Conservation (phyloP, 2,329 filamentous ascomycete species). For the Thyridium curvatum region DNA sequence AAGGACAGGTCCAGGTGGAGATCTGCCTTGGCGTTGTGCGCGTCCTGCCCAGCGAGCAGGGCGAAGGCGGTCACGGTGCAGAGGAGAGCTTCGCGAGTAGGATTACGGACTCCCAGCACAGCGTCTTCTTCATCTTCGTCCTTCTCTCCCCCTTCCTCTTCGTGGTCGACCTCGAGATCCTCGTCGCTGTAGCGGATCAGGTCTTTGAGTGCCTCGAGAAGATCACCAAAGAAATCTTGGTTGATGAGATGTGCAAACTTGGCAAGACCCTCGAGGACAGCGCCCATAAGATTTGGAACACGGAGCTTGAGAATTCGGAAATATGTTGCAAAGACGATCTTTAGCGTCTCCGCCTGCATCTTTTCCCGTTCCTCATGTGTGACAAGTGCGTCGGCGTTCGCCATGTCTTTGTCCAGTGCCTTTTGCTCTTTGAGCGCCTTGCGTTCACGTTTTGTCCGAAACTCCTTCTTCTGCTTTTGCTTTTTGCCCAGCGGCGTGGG, state of each 20-base stretch:
- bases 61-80: slow-evolving; percentile 96
- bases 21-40: slow-evolving; percentile 71
- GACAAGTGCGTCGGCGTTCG: slow-evolving; percentile 82
- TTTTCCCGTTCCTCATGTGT: slow-evolving; percentile 87
- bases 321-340: slow-evolving; percentile 91
- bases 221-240: slow-evolving; percentile 96
- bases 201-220: slow-evolving; percentile 90
- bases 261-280: slow-evolving; percentile 87
- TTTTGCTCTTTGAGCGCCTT: slow-evolving; percentile 84
- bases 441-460: slow-evolving; percentile 80
- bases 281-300: slow-evolving; percentile 84
- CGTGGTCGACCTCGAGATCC: slow-evolving; percentile 35
- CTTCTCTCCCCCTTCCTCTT: slow-evolving; percentile 33
- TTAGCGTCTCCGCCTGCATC: slow-evolving; percentile 92
- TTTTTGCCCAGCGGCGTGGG: slow-evolving; percentile 41
- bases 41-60: slow-evolving; percentile 91
- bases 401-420: slow-evolving; percentile 86
- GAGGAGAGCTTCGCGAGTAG: slow-evolving; percentile 80
- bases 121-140: slow-evolving; percentile 42
- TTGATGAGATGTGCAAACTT: slow-evolving; percentile 97
- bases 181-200: slow-evolving; percentile 72
- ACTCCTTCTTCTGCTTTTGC: slow-evolving; percentile 70
- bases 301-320: slow-evolving; percentile 88
- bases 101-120: slow-evolving; percentile 53
- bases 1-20: slow-evolving; percentile 89